phyloP scores from a whole-genome alignment of 441 rosid species.

The Eutrema salsugineum region DNA sequence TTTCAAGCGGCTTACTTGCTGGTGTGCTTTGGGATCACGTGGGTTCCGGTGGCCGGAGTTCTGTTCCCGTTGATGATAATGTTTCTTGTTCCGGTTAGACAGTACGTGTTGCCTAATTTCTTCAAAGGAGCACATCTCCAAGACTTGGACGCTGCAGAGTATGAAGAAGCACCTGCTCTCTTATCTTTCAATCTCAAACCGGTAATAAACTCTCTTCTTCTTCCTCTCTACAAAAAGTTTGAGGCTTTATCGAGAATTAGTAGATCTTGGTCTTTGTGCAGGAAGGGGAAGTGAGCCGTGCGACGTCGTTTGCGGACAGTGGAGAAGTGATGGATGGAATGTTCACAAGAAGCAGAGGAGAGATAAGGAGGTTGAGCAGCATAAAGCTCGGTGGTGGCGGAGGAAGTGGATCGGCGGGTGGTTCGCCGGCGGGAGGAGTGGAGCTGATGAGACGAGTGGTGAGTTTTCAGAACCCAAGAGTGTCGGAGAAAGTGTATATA shows the following conservation, averaged over 20 bases:
- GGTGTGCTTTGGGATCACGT: slow-evolving; percentile 60
- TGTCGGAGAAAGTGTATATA: slow-evolving; percentile 50
- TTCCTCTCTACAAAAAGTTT: neutral
- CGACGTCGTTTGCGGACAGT: slow-evolving; percentile 52
- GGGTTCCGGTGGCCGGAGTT: slow-evolving; percentile 71
- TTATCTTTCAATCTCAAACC: slow-evolving; percentile 49
- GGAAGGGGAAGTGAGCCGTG: slow-evolving; percentile 58
- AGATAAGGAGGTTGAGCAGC: slow-evolving; percentile 53
- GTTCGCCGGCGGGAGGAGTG: slow-evolving; percentile 47
- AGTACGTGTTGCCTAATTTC: slow-evolving; percentile 61
- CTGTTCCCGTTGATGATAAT: slow-evolving; percentile 70
- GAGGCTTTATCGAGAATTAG: neutral
- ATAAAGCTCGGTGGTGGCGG: slow-evolving; percentile 32
- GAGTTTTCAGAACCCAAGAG: slow-evolving; percentile 51
- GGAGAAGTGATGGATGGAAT: slow-evolving; percentile 63
- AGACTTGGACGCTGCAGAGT: slow-evolving; percentile 70
- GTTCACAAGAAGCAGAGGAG: slow-evolving; percentile 66
- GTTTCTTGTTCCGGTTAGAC: slow-evolving; percentile 67
- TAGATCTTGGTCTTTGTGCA: neutral
- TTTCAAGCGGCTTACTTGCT: slow-evolving; percentile 61
- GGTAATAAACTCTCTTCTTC: slow-evolving; percentile 29
- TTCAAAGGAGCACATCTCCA: slow-evolving; percentile 65
- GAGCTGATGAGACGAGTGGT: slow-evolving; percentile 36
- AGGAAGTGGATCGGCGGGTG: slow-evolving; percentile 33
- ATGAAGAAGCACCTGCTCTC: slow-evolving; percentile 64